These are phyloP conservation scores for Xanthoparmelia taractica DNA, from an alignment of 495 filamentous ascomycete species.

Conservation along the genomic window DNA sequence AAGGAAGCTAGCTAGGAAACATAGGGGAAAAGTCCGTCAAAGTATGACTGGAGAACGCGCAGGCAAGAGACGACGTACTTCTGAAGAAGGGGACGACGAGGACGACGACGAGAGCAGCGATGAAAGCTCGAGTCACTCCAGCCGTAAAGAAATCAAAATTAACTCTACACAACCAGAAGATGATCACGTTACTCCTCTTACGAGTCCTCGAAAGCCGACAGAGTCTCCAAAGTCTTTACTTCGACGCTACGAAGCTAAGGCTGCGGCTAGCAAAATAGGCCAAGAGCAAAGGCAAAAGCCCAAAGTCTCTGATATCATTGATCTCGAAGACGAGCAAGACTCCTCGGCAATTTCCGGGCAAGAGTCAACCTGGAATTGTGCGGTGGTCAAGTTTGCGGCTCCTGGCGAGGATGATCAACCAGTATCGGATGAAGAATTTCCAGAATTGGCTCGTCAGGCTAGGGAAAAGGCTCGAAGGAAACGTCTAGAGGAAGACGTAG, in stretches of 20 bases:
- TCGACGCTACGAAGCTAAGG: conserved; percentile 20
- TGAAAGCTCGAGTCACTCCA: conserved; percentile 9
- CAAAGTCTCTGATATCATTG: conserved; percentile 20
- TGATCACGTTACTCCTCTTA: conserved; percentile 5
- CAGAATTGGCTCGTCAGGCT: conserved; percentile 34
- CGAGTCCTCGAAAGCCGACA: conserved; percentile 17
- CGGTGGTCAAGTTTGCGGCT: conserved; percentile 1
- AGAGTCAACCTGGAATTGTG: not conserved
- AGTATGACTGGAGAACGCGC: conserved; percentile 14
- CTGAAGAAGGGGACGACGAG: conserved; percentile 21
- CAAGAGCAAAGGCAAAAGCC: conserved; percentile 16
- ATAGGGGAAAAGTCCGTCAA: conserved; percentile 31
- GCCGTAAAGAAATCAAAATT: not conserved
- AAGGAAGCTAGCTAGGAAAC: conserved; percentile 31
- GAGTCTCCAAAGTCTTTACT: conserved; percentile 17
- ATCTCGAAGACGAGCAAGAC: conserved; percentile 29
- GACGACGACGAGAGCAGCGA: conserved; percentile 17
- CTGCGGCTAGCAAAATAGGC: conserved; percentile 3
- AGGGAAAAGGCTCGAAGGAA: conserved; percentile 28
- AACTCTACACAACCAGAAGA: not conserved
- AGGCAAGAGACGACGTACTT: conserved; percentile 19
- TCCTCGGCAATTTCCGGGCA: conserved; percentile 2
- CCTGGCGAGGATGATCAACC: conserved; percentile 28
- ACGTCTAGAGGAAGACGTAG: conserved; percentile 23
- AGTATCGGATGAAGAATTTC: conserved; percentile 41